Base-by-base conservation (phyloP, 2,329 filamentous ascomycete species). In the Aspergillus neoniger region DNA sequence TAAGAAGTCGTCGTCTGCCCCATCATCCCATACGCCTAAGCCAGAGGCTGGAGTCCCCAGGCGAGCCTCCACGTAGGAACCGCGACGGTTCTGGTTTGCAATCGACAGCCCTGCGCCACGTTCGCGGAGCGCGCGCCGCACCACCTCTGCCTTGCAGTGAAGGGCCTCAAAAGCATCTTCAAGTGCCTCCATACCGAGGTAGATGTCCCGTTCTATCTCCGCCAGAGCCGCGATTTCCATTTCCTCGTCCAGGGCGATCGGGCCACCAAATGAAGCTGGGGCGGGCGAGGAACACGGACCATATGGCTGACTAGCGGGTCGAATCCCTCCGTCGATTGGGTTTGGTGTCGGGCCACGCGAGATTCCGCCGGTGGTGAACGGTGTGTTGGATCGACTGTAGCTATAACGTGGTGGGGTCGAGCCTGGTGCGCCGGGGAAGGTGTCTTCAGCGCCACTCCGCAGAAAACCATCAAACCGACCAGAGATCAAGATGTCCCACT, bases 381-480 rank as follows among this genome's bases (percentile, higher is more conserved):
- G 72, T 8, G 71, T 74, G 41, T 68, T 71, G 21, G 74, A 73
- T 30, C 74, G 72, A 55, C 71, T 74, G 85, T 83, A 66, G 38
- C 52, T 67, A 59, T 70, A 72, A 28, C 75, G 70, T 9, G 70
- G 60, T 14, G 72, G 64, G 14, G 68, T 69, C 15, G 70, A 57
- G 48, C 66, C 58, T 44, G 64, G 59, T 7, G 67, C 61, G 44
- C 67, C 60, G 7, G 68, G 63, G 5, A 77, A 69, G 9, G 71
- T 50, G 50, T 84, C 81, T 65, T 97, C 93, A 6, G 91, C 92
- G 21, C 94, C 94, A 48, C 92, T 96, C 87, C 94, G 96, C 19
- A 97, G 83, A 77, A 98, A 98, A 4, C 94, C 94, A 72, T 97
- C 93, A 69, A 98, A 98, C 28, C 94, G 90, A 28, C 94, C 94